phyloP scores from a whole-genome alignment of 495 filamentous ascomycete genomes.

The Xylaria palmicola region DNA sequence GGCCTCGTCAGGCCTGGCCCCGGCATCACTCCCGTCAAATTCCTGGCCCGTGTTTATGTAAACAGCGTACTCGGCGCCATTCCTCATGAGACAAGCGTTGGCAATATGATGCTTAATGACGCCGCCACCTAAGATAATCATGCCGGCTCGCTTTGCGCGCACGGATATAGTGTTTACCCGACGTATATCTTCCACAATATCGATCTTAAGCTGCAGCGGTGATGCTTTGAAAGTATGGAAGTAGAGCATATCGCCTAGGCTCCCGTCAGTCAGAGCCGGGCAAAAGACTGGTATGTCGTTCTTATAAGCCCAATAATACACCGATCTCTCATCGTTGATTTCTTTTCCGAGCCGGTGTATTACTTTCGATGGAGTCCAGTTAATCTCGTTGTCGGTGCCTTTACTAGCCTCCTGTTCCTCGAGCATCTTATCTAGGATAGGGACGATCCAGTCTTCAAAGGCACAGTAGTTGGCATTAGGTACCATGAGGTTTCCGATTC shows the following conservation, averaged over 20 bases:
- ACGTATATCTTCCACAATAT: conserved; percentile 87
- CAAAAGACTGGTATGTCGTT: conserved; percentile 97
- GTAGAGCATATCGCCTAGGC: conserved; percentile 94
- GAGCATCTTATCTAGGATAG: conserved; percentile 86
- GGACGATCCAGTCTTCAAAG: conserved; percentile 96
- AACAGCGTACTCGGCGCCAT: conserved; percentile 93
- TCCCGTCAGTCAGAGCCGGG: conserved; percentile 91
- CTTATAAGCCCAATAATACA: conserved; percentile 91
- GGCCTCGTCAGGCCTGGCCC: conserved; percentile 92
- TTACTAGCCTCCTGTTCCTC: conserved; percentile 82
- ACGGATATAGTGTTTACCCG: conserved; percentile 87
- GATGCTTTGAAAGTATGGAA: conserved; percentile 91
- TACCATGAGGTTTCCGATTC: conserved; percentile 95
- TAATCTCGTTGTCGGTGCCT: conserved; percentile 65
- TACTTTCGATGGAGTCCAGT: conserved; percentile 89
- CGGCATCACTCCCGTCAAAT: conserved; percentile 96
- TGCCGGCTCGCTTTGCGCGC: conserved; percentile 77
- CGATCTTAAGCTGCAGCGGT: conserved; percentile 73
- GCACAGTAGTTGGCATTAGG: conserved; percentile 95
- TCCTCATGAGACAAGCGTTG: conserved; percentile 94
- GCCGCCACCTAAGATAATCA: conserved; percentile 92
- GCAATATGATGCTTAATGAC: conserved; percentile 97
- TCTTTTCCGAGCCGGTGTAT: conserved; percentile 85
- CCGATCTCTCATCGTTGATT: conserved; percentile 83
- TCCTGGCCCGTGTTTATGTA: conserved; percentile 96